Evolutionary conservation across 1,284 basidiomycete species (phyloP).

Genomic region (Mrakiaceae sp.): DNA sequence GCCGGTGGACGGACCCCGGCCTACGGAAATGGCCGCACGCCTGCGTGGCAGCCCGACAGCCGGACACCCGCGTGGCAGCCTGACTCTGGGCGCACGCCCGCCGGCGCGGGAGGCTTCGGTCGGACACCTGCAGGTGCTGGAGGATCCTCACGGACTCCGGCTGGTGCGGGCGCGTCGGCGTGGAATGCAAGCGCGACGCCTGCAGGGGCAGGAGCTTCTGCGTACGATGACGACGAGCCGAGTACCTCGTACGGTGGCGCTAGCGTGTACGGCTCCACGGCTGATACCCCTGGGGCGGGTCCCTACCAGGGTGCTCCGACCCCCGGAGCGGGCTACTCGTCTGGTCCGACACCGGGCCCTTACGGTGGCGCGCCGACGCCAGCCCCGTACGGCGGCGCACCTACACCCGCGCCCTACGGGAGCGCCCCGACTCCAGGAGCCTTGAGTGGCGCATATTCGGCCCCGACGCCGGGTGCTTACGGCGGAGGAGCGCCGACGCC

Average conservation of each 20-base stretch:
- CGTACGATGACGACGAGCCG: conserved; percentile 21
- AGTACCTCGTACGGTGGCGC: conserved; percentile 18
- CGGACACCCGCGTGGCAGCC: conserved; percentile 3
- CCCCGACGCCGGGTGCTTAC: background rate
- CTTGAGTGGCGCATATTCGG: background rate
- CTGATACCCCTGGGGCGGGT: conserved; percentile 26
- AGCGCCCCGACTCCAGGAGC: conserved; percentile 12
- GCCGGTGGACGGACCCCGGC: conserved; percentile 24
- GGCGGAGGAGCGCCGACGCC: no score
- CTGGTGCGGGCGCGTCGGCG: conserved; percentile 22
- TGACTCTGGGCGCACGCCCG: conserved; percentile 19
- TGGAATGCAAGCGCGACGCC: conserved; percentile 44
- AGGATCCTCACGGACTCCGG: conserved; percentile 27
- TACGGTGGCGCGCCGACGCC: conserved; percentile 35
- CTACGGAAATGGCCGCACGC: conserved; percentile 32
- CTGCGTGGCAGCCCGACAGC: conserved; percentile 27
- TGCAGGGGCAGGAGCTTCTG: conserved; percentile 30
- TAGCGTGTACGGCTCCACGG: conserved; percentile 7
- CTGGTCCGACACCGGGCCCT: conserved; percentile 36
- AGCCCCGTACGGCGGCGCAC: conserved; percentile 18
- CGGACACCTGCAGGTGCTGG: conserved; percentile 40
- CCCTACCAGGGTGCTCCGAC: conserved; percentile 36
- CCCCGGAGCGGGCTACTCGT: conserved; percentile 34
- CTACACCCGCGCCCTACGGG: conserved; percentile 19
- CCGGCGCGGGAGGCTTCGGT: conserved; percentile 20